phyloP scores from a whole-genome alignment of 2,329 filamentous ascomycete genomes.

The Aspergillus fischeri region DNA sequence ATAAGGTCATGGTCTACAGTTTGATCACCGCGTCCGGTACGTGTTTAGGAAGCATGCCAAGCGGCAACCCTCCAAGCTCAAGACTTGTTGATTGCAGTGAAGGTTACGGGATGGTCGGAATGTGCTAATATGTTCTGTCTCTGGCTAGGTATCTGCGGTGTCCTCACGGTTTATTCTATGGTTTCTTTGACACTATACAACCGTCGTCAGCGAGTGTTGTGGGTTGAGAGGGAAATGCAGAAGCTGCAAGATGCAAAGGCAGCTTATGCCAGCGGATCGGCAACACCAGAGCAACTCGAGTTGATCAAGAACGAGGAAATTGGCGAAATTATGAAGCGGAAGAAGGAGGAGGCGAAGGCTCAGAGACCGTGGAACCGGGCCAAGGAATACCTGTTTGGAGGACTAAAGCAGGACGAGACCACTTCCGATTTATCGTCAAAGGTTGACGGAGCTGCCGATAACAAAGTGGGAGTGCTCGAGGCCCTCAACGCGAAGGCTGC shows the following conservation, averaged over 20 bases:
- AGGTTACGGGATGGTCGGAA: not conserved
- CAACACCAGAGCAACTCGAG: conserved; percentile 40
- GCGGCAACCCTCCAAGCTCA: not conserved
- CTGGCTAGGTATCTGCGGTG: conserved; percentile 53
- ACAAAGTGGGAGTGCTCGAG: conserved; percentile 29
- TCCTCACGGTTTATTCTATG: conserved; percentile 61
- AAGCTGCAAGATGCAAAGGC: conserved; percentile 40
- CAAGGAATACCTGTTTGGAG: conserved; percentile 37
- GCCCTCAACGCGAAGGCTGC: conserved; percentile 34
- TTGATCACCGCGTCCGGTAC: conserved; percentile 60
- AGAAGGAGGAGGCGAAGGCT: conserved; percentile 37
- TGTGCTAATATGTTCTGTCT: conserved; percentile 4
- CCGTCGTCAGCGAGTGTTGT: conserved; percentile 60
- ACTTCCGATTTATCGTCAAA: conserved; percentile 5
- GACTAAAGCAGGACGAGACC: conserved; percentile 34
- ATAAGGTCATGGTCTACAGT: conserved; percentile 56
- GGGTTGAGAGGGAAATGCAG: conserved; percentile 49
- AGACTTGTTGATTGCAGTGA: not conserved
- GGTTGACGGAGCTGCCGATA: conserved; percentile 8
- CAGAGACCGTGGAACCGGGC: conserved; percentile 36
- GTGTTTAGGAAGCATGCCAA: conserved; percentile 13
- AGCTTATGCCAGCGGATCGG: conserved; percentile 38
- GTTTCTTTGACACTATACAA: conserved; percentile 66
- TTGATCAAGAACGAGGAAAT: conserved; percentile 44
- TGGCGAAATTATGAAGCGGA: conserved; percentile 38